Evolutionary conservation across 2,329 filamentous ascomycete genomes (phyloP).

Genomic region (Pseudocercospora musae): DNA sequence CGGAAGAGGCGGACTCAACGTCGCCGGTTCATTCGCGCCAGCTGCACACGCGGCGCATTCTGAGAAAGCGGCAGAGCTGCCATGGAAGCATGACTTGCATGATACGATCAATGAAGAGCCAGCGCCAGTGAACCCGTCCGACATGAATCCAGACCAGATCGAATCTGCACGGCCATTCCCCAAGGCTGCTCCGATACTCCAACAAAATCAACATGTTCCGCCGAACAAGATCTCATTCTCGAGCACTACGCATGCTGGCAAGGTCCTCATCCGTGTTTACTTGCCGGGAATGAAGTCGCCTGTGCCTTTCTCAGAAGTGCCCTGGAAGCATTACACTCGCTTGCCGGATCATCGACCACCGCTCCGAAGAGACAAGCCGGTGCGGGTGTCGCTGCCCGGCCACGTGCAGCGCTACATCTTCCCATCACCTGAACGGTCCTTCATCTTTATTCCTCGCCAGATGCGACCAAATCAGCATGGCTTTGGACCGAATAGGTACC

Average conservation of each 20-base stretch:
- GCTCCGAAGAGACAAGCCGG: constrained; percentile 90
- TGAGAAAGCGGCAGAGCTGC: constrained; percentile 66
- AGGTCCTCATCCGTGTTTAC: constrained; percentile 77
- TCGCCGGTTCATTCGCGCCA: constrained; percentile 55
- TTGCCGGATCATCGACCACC: constrained; percentile 93
- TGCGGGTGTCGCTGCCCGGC: constrained; percentile 83
- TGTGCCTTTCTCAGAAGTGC: constrained; percentile 68
- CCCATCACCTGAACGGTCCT: constrained; percentile 83
- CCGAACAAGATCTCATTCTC: constrained; percentile 56
- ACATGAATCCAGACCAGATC: constrained; percentile 20
- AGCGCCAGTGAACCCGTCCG: constrained; percentile 13
- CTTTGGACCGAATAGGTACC: constrained; percentile 63
- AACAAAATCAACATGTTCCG: constrained; percentile 10
- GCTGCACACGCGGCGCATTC: constrained; percentile 36
- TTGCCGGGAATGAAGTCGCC: constrained; percentile 72
- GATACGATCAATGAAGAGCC: constrained; percentile 52
- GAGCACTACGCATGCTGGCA: constrained; percentile 77
- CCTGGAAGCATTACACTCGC: constrained; percentile 87
- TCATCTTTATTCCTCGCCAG: constrained; percentile 95
- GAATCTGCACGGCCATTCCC: constrained; percentile 30
- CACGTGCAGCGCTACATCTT: constrained; percentile 83
- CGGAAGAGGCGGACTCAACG: constrained; percentile 58
- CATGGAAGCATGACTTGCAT: constrained; percentile 95
- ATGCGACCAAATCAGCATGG: constrained; percentile 89
- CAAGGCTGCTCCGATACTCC: constrained; percentile 7